Conservation (phyloP, 2,329 filamentous ascomycete genomes). For the Ceratocystis cubensis region DNA sequence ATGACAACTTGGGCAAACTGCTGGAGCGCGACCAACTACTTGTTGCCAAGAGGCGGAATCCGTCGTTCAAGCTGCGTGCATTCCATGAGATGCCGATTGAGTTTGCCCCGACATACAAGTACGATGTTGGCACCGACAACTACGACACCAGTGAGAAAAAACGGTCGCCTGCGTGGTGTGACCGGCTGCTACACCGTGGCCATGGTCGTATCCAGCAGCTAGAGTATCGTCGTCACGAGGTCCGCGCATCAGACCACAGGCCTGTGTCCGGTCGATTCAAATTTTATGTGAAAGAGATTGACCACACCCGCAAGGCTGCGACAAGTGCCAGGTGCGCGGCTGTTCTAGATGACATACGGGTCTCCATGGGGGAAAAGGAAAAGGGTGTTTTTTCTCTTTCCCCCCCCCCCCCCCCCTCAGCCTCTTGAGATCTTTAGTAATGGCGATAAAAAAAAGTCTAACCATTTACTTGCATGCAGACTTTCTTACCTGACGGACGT, state of each 20-base stretch:
- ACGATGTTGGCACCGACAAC: slow-evolving; percentile 85
- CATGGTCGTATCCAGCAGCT: slow-evolving; percentile 71
- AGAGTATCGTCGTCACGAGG: slow-evolving; percentile 80
- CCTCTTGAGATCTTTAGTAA: background rate
- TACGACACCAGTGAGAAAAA: slow-evolving; percentile 95
- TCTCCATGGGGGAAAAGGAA: slow-evolving; percentile 54
- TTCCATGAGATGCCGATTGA: slow-evolving; percentile 86
- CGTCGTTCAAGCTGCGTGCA: slow-evolving; percentile 72
- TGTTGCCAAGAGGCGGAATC: slow-evolving; percentile 76
- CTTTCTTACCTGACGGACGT: slow-evolving; percentile 39
- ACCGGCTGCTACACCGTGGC: slow-evolving; percentile 78
- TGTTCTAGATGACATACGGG: slow-evolving; percentile 60
- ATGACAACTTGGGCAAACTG: slow-evolving; percentile 70
- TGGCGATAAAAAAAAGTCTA: background rate
- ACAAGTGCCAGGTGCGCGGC: slow-evolving; percentile 64
- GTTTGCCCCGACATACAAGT: slow-evolving; percentile 96
- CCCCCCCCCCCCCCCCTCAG: background rate
- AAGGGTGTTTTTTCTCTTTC: no score
- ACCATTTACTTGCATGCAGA: slow-evolving; percentile 26
- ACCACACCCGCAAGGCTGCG: slow-evolving; percentile 49
- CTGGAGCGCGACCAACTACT: slow-evolving; percentile 89
- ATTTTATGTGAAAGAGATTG: slow-evolving; percentile 72
- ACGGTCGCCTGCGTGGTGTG: slow-evolving; percentile 90
- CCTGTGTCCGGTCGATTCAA: slow-evolving; percentile 80
- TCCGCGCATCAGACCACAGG: slow-evolving; percentile 81